Percentiles rank a stretch among this genome's conserved stretches.
phyloP scores from a whole-genome alignment of 352 stramenopile genomes.

The Phytophthora sp. region DNA sequence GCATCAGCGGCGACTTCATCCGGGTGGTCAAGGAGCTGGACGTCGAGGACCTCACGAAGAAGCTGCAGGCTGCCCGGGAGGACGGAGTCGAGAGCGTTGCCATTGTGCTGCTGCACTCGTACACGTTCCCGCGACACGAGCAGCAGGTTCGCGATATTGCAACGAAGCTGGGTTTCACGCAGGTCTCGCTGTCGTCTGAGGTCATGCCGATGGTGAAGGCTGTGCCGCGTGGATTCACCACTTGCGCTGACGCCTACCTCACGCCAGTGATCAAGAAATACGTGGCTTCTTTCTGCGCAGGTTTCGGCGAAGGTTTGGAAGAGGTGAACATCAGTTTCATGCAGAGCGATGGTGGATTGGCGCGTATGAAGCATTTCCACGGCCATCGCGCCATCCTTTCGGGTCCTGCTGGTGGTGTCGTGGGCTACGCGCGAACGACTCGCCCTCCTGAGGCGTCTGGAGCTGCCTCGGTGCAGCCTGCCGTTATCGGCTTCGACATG shows the following conservation, averaged over 20 bases:
- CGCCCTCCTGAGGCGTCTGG: constrained; percentile 45
- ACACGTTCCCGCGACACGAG: constrained; percentile 96
- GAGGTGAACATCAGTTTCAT: constrained; percentile 97
- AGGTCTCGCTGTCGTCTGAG: constrained; percentile 90
- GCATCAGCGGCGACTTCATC: constrained; percentile 91
- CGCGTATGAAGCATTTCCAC: constrained; percentile 94
- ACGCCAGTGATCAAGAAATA: constrained; percentile 98
- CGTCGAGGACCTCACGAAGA: constrained; percentile 66
- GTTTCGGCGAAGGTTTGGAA: constrained; percentile 94
- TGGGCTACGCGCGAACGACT: constrained; percentile 97
- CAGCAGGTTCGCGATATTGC: constrained; percentile 89
- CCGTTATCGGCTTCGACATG: constrained; percentile 99
- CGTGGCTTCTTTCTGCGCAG: constrained; percentile 94
- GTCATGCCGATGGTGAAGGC: constrained; percentile 99
- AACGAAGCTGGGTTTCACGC: constrained; percentile 92
- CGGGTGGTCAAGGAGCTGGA: constrained; percentile 86
- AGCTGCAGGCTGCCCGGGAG: constrained; percentile 84
- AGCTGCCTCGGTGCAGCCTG: constrained; percentile 21
- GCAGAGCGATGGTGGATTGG: constrained; percentile 98
- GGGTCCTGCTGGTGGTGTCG: constrained; percentile 93
- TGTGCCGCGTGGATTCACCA: constrained; percentile 96
- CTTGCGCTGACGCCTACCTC: constrained; percentile 97
- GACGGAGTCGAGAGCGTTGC: constrained; percentile 94
- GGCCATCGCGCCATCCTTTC: constrained; percentile 94
- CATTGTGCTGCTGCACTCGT: constrained; percentile 96